A percentile compares a stretch with the other conserved stretches of the same genome.
Conservation (phyloP, 2,329 filamentous ascomycete species). For the Alternaria ventricosa region DNA sequence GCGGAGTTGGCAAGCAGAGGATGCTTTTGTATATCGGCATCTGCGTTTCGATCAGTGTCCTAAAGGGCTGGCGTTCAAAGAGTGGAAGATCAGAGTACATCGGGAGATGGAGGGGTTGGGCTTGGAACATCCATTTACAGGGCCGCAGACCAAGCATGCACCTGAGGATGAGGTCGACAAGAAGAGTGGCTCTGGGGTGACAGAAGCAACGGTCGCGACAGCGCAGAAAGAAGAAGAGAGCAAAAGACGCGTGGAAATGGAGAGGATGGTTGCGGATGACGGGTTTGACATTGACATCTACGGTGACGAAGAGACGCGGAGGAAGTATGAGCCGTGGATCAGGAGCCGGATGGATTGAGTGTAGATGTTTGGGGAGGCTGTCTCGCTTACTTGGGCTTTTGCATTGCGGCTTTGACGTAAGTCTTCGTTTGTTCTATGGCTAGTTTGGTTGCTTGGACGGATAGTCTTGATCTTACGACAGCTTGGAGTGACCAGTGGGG, state of each 20-base stretch:
- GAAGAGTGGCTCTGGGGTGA: background rate
- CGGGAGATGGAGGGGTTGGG: background rate
- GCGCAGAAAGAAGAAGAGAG: background rate
- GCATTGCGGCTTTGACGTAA: background rate
- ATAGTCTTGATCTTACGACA: too few species aligned
- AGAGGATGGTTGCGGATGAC: background rate
- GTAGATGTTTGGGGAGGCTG: background rate
- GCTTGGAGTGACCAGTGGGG: background rate
- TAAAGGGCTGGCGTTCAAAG: background rate
- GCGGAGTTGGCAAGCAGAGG: background rate
- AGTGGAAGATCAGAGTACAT: background rate
- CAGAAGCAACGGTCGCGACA: background rate
- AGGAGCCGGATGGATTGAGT: background rate
- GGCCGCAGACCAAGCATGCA: background rate
- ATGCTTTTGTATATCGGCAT: background rate
- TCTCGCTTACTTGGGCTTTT: background rate
- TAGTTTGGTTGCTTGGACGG: background rate
- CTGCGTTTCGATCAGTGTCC: background rate
- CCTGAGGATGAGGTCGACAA: background rate
- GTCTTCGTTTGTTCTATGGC: background rate
- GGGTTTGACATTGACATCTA: constrained; percentile 8
- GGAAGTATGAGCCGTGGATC: constrained; percentile 6
- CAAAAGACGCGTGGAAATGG: background rate
- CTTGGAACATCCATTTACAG: background rate
- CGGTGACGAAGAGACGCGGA: constrained; percentile 5